Evolutionary conservation across 805 yeast genomes (phyloP).

Genomic region (Candida arabinofermentans): DNA sequence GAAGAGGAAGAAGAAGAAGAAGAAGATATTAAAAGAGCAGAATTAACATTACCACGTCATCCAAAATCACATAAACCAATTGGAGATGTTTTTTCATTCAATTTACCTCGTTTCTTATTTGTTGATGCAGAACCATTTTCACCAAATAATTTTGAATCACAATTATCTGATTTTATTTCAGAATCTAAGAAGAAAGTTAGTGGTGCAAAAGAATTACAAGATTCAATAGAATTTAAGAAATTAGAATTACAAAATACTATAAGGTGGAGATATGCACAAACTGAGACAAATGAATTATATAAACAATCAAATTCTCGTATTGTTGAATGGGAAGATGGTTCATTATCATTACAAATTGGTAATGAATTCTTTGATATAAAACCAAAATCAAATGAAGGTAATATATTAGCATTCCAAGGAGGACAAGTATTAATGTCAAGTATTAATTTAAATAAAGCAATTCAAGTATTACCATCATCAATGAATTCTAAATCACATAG

Average conservation of each 20-base stretch:
- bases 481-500: conserved; percentile 82
- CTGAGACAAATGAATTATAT: conserved; percentile 63
- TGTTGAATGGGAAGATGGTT: conserved; percentile 93
- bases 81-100: conserved; percentile 40
- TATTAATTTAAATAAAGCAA: conserved; percentile 55
- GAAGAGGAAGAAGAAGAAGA: conserved; percentile 33
- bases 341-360: conserved; percentile 81
- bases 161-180: conserved; percentile 44
- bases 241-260: conserved; percentile 55
- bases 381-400: conserved; percentile 60
- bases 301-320: conserved; percentile 89
- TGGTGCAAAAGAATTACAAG: conserved; percentile 49
- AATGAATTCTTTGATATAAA: conserved; percentile 80
- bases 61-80: conserved; percentile 39
- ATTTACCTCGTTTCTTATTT: conserved; percentile 77
- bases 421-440: conserved; percentile 70
- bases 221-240: conserved; percentile 33
- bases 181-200: conserved; percentile 32
- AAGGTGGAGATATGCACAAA: conserved; percentile 89
- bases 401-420: conserved; percentile 67
- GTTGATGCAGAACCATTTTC: conserved; percentile 88
- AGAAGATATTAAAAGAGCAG: conserved; percentile 30
- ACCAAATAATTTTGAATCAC: conserved; percentile 46
- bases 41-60: conserved; percentile 47
- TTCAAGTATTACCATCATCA: conserved; percentile 85